Evolutionary conservation across 352 stramenopile genomes (phyloP).

Genomic region (Globisporangium irregulare): DNA sequence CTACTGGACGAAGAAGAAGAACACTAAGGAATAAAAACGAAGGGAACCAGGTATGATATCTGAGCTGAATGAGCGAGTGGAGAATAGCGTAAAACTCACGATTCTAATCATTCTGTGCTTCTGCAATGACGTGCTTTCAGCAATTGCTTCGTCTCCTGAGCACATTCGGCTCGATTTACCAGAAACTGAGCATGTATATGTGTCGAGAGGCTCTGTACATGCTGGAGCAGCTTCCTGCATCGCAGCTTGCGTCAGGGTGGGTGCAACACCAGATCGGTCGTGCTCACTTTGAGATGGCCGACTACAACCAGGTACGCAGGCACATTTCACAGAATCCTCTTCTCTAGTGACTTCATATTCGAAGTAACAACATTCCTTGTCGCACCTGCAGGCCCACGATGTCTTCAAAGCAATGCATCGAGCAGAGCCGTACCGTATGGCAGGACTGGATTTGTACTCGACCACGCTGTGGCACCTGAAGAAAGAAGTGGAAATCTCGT

Average conservation of each 20-base stretch:
- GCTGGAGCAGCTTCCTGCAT: slow-evolving; percentile 76
- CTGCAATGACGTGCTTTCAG: slow-evolving; percentile 13
- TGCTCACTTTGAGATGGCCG: slow-evolving; percentile 94
- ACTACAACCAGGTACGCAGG: slow-evolving; percentile 79
- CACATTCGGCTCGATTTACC: slow-evolving; percentile 75
- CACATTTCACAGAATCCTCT: neutral
- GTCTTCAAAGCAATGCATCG: slow-evolving; percentile 89
- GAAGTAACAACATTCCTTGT: neutral
- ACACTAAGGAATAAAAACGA: neutral
- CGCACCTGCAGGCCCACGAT: slow-evolving; percentile 63
- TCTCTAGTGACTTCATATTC: neutral
- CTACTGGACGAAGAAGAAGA: neutral
- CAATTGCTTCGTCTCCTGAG: slow-evolving; percentile 53
- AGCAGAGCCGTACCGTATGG: slow-evolving; percentile 91
- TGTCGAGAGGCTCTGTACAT: slow-evolving; percentile 88
- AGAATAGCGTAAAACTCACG: too few relatives aligned
- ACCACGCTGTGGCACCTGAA: slow-evolving; percentile 97
- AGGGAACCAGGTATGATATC: slow-evolving; percentile 9
- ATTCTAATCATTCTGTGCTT: neutral
- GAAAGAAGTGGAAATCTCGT: slow-evolving; percentile 96
- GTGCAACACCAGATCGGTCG: slow-evolving; percentile 92
- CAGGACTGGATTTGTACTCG: slow-evolving; percentile 93
- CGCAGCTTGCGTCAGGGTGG: slow-evolving; percentile 92
- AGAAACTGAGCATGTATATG: slow-evolving; percentile 70
- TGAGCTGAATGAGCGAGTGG: neutral